Evolutionary conservation across 169 alveolate species (phyloP).

Genomic region (Amoebophrya sp.): DNA sequence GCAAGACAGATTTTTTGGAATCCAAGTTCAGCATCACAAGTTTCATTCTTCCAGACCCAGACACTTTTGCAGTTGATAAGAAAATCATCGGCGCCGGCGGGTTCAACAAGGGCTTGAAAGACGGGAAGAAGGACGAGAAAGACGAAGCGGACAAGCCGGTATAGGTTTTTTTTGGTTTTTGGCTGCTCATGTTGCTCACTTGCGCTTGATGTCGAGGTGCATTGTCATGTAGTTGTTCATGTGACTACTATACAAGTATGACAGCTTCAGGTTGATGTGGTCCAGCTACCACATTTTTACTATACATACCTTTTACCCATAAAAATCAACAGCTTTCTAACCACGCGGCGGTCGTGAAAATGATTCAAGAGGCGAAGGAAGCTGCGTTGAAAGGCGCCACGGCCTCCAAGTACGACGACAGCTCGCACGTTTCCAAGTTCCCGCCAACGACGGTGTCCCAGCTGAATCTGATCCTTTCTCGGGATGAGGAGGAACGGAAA

Average conservation of each 20-base stretch:
- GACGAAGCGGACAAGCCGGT: background rate
- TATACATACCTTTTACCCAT: no score
- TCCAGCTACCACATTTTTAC: no score
- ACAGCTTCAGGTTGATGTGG: no score
- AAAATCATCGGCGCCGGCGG: constrained; percentile 16
- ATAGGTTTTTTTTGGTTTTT: background rate
- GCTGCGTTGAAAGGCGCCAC: background rate
- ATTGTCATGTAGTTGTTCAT: no score
- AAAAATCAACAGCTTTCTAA: no score
- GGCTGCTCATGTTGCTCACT: no score
- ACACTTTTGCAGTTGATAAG: no score
- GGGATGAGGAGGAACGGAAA: background rate
- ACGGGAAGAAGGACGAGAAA: background rate
- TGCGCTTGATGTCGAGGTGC: no score
- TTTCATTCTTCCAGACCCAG: no score
- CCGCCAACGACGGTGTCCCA: background rate
- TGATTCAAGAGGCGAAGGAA: constrained; percentile 8
- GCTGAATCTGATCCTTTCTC: background rate
- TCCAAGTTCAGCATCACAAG: no score
- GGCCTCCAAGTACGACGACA: background rate
- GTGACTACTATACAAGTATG: no score
- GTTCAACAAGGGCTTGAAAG: background rate
- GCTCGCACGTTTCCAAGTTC: background rate
- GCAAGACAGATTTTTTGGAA: no score
- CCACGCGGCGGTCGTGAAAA: background rate